A percentile compares a stretch with the other conserved stretches of the same genome.
phyloP scores from a whole-genome alignment of 2,329 filamentous ascomycete genomes.

The Phoma herbarum region DNA sequence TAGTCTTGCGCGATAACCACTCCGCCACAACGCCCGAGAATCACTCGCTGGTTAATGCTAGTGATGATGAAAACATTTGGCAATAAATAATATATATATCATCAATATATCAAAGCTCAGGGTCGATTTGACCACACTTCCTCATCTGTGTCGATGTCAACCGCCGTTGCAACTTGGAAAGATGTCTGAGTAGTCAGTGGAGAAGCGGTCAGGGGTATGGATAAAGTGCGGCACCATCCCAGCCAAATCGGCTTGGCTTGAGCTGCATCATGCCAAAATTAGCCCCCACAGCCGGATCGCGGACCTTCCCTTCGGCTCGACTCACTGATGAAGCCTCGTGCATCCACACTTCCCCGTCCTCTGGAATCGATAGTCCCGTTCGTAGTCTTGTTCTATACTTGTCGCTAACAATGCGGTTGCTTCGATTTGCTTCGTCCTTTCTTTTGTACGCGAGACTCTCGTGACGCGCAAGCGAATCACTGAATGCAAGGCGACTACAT shows the following conservation, averaged over 20 bases:
- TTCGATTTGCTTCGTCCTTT: not conserved
- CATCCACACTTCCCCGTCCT: slow-evolving; percentile 13
- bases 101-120: too few relatives aligned
- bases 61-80: not conserved
- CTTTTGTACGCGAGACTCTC: not conserved
- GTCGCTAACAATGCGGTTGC: slow-evolving; percentile 4
- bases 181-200: not conserved
- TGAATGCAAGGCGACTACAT: not conserved
- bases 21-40: slow-evolving; percentile 50
- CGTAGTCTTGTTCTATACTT: slow-evolving; percentile 19
- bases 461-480: not conserved
- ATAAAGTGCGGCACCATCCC: not conserved
- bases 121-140: too few relatives aligned
- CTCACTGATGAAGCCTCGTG: slow-evolving; percentile 11
- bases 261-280: slow-evolving; percentile 16
- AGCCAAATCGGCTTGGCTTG: not conserved
- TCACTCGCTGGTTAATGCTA: slow-evolving; percentile 18
- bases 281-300: slow-evolving; percentile 16
- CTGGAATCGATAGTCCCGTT: slow-evolving; percentile 16
- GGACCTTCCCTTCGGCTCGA: slow-evolving; percentile 11
- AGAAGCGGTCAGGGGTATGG: not conserved
- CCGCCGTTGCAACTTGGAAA: not conserved
- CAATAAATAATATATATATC: not conserved
- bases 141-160: too few relatives aligned
- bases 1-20: slow-evolving; percentile 56